phyloP scores from a whole-genome alignment of 2,329 filamentous ascomycete genomes.

The Phyllosticta citrichinensis region DNA sequence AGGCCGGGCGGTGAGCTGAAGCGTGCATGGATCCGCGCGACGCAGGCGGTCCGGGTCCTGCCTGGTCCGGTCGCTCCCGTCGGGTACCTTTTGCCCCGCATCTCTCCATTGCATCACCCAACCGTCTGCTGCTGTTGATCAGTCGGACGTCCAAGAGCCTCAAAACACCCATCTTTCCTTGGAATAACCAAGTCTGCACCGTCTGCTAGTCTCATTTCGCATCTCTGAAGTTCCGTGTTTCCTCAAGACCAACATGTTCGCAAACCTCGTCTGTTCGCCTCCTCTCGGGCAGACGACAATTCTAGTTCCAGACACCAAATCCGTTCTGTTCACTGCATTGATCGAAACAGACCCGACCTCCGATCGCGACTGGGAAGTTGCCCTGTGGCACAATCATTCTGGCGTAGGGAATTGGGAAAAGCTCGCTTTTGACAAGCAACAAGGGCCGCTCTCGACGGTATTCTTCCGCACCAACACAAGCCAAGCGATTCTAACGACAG shows the following conservation, averaged over 20 bases:
- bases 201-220: not conserved
- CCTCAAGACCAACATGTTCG: conserved; percentile 32
- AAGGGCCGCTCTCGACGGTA: not conserved
- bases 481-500: not conserved
- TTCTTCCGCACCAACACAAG: not conserved
- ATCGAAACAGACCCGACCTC: conserved; percentile 53
- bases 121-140: not conserved
- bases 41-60: not conserved
- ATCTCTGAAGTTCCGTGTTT: not conserved
- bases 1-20: not conserved
- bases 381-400: conserved; percentile 61
- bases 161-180: not conserved
- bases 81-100: conserved; percentile 1
- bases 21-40: not conserved
- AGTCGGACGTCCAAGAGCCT: conserved; percentile 2
- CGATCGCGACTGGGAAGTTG: conserved; percentile 57
- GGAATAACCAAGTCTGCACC: conserved; percentile 1
- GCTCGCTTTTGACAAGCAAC: conserved; percentile 18
- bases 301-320: conserved; percentile 33
- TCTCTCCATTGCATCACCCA: not conserved
- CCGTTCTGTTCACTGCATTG: conserved; percentile 54
- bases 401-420: conserved; percentile 49
- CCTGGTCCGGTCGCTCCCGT: not conserved
- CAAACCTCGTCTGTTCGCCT: conserved; percentile 54
- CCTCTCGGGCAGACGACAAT: conserved; percentile 66